Percentiles rank a stretch among this genome's conserved stretches.
phyloP scores from a whole-genome alignment of 2,329 filamentous ascomycete genomes.

The Talaromyces atroroseus region DNA sequence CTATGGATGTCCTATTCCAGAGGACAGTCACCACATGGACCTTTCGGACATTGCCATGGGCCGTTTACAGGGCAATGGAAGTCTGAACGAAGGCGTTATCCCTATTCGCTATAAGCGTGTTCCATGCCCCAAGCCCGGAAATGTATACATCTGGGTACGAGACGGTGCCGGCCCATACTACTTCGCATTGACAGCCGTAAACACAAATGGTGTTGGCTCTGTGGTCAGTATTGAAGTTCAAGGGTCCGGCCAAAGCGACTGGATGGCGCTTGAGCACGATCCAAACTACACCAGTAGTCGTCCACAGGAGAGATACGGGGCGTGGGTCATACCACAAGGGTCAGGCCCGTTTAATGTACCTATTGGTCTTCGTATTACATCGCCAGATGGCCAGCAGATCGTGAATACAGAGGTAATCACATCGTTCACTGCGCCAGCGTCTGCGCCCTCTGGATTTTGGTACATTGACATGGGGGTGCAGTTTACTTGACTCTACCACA shows the following conservation, averaged over 20 bases:
- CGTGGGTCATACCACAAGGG: constrained; percentile 5
- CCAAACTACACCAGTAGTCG: constrained; percentile 6
- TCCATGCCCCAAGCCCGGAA: constrained; percentile 5
- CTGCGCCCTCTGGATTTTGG: constrained; percentile 6
- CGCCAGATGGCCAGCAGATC: constrained; percentile 9
- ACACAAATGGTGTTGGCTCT: constrained; percentile 10
- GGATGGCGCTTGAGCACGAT: constrained; percentile 1
- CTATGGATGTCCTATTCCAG: constrained; percentile 8
- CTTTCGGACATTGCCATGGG: constrained; percentile 11
- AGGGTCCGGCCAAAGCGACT: constrained; percentile 5
- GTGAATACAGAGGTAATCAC: constrained; percentile 4
- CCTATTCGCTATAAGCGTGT: constrained; percentile 9
- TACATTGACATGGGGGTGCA: constrained; percentile 9
- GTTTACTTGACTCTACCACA: background rate
- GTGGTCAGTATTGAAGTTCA: constrained; percentile 2
- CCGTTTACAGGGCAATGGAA: constrained; percentile 10
- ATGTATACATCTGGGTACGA: constrained; percentile 6
- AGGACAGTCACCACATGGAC: constrained; percentile 10
- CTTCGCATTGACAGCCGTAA: constrained; percentile 3
- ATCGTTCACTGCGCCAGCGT: constrained; percentile 1
- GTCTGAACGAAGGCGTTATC: constrained; percentile 7
- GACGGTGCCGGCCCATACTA: constrained; percentile 8
- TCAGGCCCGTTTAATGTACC: constrained; percentile 4
- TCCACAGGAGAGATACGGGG: constrained; percentile 8
- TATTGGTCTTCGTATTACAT: constrained; percentile 7